Evolutionary conservation across 106 monocot species (phyloP).

Genomic region (Allium fistulosum): DNA sequence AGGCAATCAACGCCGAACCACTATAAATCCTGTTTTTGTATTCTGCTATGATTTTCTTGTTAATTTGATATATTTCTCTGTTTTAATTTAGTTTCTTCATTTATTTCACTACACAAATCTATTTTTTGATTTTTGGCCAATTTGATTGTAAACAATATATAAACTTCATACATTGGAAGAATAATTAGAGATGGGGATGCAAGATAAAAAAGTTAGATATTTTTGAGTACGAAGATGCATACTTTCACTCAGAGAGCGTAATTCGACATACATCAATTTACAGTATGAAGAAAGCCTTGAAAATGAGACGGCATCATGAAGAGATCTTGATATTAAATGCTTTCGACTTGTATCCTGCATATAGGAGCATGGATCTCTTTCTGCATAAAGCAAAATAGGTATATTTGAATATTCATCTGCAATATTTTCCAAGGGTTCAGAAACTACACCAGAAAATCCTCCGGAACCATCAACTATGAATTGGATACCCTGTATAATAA

Average conservation of each 20-base stretch:
- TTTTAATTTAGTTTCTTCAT: too few relatives aligned
- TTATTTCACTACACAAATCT: too few relatives aligned
- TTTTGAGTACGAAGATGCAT: conserved; percentile 15
- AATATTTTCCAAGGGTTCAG: conserved; percentile 59
- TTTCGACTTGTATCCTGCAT: conserved; percentile 15
- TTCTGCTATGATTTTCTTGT: too few relatives aligned
- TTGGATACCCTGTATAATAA: conserved; percentile 93
- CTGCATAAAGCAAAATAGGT: conserved; percentile 75
- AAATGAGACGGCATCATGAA: conserved; percentile 91
- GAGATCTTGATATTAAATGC: conserved; percentile 39
- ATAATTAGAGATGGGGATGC: too few relatives aligned
- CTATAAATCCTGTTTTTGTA: too few relatives aligned
- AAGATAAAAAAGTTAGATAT: not conserved
- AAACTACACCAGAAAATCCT: conserved; percentile 77
- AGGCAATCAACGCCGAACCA: too few relatives aligned
- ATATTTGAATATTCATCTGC: conserved; percentile 79
- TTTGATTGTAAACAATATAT: too few relatives aligned
- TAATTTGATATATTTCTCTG: too few relatives aligned
- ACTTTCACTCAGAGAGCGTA: conserved; percentile 73
- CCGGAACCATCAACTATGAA: conserved; percentile 86
- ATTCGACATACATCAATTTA: conserved; percentile 69
- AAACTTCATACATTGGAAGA: too few relatives aligned
- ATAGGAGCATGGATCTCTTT: conserved; percentile 43
- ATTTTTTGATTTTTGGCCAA: too few relatives aligned
- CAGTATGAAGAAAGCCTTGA: conserved; percentile 61